Evolutionary conservation across 331 rosid genomes (phyloP).

Genomic region (Malus hybrid): DNA sequence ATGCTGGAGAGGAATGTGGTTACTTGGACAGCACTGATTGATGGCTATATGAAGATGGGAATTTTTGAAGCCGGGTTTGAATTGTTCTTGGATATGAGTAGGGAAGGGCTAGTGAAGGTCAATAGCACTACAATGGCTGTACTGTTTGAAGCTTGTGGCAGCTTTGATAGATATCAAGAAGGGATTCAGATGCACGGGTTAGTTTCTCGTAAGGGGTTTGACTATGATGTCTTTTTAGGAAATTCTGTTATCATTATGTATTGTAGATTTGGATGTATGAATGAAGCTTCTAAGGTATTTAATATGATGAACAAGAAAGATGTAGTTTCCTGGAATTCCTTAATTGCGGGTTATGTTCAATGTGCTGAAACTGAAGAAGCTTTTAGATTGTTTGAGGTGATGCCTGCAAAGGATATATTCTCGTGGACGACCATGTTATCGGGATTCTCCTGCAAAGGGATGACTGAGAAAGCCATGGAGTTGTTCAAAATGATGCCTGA

Average conservation of each 20-base stretch:
- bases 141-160: slow-evolving; percentile 50
- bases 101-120: slow-evolving; percentile 41
- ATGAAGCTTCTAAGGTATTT: slow-evolving; percentile 45
- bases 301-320: slow-evolving; percentile 33
- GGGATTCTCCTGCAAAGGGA: slow-evolving; percentile 51
- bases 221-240: slow-evolving; percentile 46
- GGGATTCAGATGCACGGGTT: slow-evolving; percentile 64
- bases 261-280: slow-evolving; percentile 31
- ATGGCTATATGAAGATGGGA: slow-evolving; percentile 58
- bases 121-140: slow-evolving; percentile 17
- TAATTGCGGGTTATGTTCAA: slow-evolving; percentile 58
- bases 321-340: slow-evolving; percentile 69
- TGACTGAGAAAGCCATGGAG: slow-evolving; percentile 41
- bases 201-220: slow-evolving; percentile 48
- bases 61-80: slow-evolving; percentile 48
- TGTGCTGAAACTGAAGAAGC: slow-evolving; percentile 51
- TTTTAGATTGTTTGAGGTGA: slow-evolving; percentile 36
- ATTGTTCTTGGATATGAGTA: slow-evolving; percentile 56
- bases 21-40: slow-evolving; percentile 74
- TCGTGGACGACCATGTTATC: slow-evolving; percentile 70
- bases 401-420: slow-evolving; percentile 57
- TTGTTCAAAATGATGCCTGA: slow-evolving; percentile 52
- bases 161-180: slow-evolving; percentile 36
- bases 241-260: slow-evolving; percentile 70
- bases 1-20: slow-evolving; percentile 63